Percentiles rank a stretch among this genome's conserved stretches.
Evolutionary conservation across 129 eudicot species (phyloP).

Genomic region (Helianthus tuberosus): DNA sequence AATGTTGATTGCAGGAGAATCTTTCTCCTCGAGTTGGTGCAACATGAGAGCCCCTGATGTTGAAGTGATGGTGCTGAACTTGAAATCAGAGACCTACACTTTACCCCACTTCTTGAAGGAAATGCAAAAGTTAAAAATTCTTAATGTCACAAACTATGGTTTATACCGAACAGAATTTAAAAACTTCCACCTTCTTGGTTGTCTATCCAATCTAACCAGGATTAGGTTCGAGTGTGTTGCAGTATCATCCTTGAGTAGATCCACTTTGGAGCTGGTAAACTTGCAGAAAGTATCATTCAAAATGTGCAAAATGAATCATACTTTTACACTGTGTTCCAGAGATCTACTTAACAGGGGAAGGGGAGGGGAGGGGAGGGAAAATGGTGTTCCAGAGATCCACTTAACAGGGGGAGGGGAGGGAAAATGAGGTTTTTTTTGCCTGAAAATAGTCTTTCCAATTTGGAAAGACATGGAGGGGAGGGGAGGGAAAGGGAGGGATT

Average conservation of each 20-base stretch:
- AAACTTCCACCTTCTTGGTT: constrained; percentile 22
- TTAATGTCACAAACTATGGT: constrained; percentile 51
- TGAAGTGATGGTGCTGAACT: constrained; percentile 50
- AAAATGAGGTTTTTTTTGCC: too few relatives aligned
- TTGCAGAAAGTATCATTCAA: constrained; percentile 44
- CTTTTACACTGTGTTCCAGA: too few relatives aligned
- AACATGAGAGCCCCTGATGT: constrained; percentile 35
- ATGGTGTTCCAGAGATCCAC: too few relatives aligned
- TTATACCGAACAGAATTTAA: constrained; percentile 27
- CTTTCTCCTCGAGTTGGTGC: constrained; percentile 46
- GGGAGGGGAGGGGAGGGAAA: too few relatives aligned
- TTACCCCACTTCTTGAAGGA: constrained; percentile 42
- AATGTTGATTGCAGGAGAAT: constrained; percentile 39
- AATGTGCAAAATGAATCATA: constrained; percentile 37
- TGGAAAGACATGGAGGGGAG: too few relatives aligned
- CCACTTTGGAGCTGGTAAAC: constrained; percentile 25
- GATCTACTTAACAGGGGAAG: too few relatives aligned
- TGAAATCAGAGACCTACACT: constrained; percentile 32
- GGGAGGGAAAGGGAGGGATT: too few relatives aligned
- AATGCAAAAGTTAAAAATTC: constrained; percentile 39
- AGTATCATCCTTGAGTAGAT: constrained; percentile 25
- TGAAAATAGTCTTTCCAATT: too few relatives aligned
- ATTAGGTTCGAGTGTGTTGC: constrained; percentile 44
- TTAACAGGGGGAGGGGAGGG: too few relatives aligned
- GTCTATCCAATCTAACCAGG: constrained; percentile 35